Base-by-base conservation (phyloP, 331 rosid species). In the Rhamnella rubrinervis region DNA sequence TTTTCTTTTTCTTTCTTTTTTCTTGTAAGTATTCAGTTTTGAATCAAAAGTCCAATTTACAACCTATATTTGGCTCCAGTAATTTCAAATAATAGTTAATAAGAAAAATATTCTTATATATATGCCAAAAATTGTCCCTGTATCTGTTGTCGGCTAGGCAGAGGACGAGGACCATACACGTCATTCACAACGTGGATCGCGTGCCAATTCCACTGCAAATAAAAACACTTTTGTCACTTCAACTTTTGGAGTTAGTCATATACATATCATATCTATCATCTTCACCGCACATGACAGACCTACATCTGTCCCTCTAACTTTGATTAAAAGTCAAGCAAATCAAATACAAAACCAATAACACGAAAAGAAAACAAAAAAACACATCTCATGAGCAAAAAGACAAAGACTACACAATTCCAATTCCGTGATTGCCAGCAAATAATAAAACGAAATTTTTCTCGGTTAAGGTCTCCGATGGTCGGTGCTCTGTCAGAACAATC, bases 401-500 rank as follows among this genome's bases (percentile, higher is more conserved):
- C 28, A 67, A 16, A 19, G 68, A 67, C 68, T 39, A 15, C 37
- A 41, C 11, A 14, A 11, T 50, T 13, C 47, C 21, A 17, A 52
- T 12, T 7, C 18, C 25, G 26, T 49, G 67, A 66, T 66, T 21
- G 19, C 47, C 18, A 59, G 61, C 59, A 7, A 55, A 44, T 31
- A 31, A 31, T 31, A 31, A 17, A 31, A 75, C 61, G 21, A 16
- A 59, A 21, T 4, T 11, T 11, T 18, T 16, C 10, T 16, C 16
- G 35, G 19, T 47, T 18, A 53, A 23, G 40, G 50, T 16, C 44
- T 23, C n/a, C n/a, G 17, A 28, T 16, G 55, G 82, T 59, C 78
- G 77, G 82, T 73, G 71, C 58, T 55, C 37, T 51, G 84, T 79
- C 84, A 70, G 62, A 6, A 57, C 59, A 79, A 59, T 73, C 76